Conservation (phyloP, 202 grass and related monocot genomes). For the Dendrocalamus latiflorus region DNA sequence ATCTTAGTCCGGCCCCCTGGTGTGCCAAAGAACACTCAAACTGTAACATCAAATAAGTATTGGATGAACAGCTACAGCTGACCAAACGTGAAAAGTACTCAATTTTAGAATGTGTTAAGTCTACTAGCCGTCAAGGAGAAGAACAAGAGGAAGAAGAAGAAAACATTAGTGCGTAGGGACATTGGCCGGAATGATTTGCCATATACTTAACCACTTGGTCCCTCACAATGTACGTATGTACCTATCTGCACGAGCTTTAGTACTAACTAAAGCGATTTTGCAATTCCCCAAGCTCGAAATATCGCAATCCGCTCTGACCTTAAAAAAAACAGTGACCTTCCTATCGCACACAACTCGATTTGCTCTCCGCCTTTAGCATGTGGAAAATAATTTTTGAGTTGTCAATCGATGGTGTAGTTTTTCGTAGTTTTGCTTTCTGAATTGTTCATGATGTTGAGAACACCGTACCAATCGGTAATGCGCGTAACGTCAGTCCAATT, state of each 20-base stretch:
- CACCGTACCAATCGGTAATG: neutral
- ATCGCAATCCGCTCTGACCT: neutral
- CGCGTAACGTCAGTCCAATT: neutral
- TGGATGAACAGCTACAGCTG: slow-evolving; percentile 23
- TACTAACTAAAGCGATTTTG: slow-evolving; percentile 2
- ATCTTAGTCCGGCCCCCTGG: neutral
- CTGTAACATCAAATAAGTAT: neutral
- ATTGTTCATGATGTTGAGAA: neutral
- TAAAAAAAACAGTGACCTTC: neutral
- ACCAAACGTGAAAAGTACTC: slow-evolving; percentile 26
- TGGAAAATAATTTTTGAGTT: neutral
- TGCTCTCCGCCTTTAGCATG: neutral
- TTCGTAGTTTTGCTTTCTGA: slow-evolving; percentile 14
- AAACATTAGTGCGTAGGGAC: neutral
- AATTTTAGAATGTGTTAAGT: neutral
- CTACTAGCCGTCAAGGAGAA: neutral
- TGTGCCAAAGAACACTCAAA: neutral
- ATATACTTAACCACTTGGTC: slow-evolving; percentile 14
- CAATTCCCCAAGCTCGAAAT: neutral
- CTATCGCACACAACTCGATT: neutral
- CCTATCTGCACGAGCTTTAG: neutral
- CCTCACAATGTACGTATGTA: slow-evolving; percentile 7
- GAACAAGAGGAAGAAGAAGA: neutral
- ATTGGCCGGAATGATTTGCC: slow-evolving; percentile 25
- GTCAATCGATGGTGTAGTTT: neutral